A percentile compares a stretch with the other conserved stretches of the same genome.
These are phyloP conservation scores for Moesziomyces globuligerus DNA, from an alignment of 1,284 basidiomycete species.

Conservation along the genomic window DNA sequence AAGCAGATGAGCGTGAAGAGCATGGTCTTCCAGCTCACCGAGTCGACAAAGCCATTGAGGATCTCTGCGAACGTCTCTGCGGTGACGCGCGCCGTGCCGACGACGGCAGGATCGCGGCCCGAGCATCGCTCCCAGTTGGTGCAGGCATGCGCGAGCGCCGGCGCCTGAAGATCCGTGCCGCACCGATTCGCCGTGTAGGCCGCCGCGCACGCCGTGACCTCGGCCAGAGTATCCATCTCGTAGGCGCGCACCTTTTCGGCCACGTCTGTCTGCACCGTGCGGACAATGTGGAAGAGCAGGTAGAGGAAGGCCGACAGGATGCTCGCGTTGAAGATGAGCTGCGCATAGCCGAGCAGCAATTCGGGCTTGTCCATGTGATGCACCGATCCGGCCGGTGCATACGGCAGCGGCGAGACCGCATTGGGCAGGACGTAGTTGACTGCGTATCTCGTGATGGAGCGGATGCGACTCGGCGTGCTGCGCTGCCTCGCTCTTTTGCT, in stretches of 20 bases:
- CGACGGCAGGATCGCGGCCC: slow-evolving; percentile 87
- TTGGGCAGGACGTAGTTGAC: slow-evolving; percentile 50
- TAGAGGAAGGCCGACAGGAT: slow-evolving; percentile 86
- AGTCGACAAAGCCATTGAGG: slow-evolving; percentile 94
- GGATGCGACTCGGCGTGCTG: slow-evolving; percentile 33
- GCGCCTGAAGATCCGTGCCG: slow-evolving; percentile 58
- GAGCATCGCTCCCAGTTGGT: slow-evolving; percentile 89
- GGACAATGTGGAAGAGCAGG: slow-evolving; percentile 82
- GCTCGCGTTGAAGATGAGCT: slow-evolving; percentile 92
- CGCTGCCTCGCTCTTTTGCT: not conserved
- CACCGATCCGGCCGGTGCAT: slow-evolving; percentile 10
- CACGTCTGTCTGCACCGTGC: slow-evolving; percentile 90
- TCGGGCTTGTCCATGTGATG: slow-evolving; percentile 53
- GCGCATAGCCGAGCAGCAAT: slow-evolving; percentile 70
- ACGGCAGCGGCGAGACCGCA: slow-evolving; percentile 19
- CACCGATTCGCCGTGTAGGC: slow-evolving; percentile 57
- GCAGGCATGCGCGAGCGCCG: slow-evolving; percentile 58
- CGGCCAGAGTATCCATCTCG: slow-evolving; percentile 73
- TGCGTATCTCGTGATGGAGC: slow-evolving; percentile 49
- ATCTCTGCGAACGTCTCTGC: slow-evolving; percentile 96
- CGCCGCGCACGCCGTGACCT: slow-evolving; percentile 53
- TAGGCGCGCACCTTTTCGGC: slow-evolving; percentile 87
- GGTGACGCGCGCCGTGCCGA: slow-evolving; percentile 87
- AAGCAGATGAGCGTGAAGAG: slow-evolving; percentile 68
- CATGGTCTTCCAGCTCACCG: slow-evolving; percentile 95